phyloP scores from a whole-genome alignment of 2,329 filamentous ascomycete species.

The Elsinoe ampelina region DNA sequence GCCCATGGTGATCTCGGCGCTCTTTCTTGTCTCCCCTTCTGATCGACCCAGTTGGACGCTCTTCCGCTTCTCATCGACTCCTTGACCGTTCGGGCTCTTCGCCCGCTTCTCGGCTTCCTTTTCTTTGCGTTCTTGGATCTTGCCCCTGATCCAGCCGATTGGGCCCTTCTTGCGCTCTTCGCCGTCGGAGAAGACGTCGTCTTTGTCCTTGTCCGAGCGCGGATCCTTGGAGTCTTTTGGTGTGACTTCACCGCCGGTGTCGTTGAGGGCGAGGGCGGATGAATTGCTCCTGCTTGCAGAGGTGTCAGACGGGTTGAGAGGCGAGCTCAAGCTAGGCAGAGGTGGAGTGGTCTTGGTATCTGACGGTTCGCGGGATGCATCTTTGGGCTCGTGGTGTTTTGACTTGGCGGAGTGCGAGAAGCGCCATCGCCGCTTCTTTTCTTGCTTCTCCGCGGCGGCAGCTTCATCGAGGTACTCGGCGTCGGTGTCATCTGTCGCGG shows the following conservation, averaged over 20 bases:
- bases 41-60: constrained; percentile 8
- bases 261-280: not conserved
- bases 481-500: constrained; percentile 72
- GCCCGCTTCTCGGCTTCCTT: constrained; percentile 42
- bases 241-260: not conserved
- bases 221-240: constrained; percentile 5
- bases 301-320: not conserved
- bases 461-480: constrained; percentile 61
- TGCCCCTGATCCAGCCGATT: constrained; percentile 56
- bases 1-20: not conserved
- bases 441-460: constrained; percentile 46
- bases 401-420: constrained; percentile 40
- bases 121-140: constrained; percentile 51
- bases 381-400: constrained; percentile 22
- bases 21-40: constrained; percentile 9
- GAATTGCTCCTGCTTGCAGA: constrained; percentile 1
- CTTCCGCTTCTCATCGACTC: constrained; percentile 35
- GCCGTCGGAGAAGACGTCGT: constrained; percentile 12
- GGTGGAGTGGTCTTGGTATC: not conserved
- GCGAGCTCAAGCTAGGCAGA: not conserved
- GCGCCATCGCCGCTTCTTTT: constrained; percentile 65
- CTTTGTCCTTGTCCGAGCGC: not conserved
- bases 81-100: constrained; percentile 31
- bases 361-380: not conserved
- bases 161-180: constrained; percentile 46